Percentiles rank a stretch among this genome's conserved stretches.
Conservation (phyloP, 164 flowering plant genomes). For the Santalum album region DNA sequence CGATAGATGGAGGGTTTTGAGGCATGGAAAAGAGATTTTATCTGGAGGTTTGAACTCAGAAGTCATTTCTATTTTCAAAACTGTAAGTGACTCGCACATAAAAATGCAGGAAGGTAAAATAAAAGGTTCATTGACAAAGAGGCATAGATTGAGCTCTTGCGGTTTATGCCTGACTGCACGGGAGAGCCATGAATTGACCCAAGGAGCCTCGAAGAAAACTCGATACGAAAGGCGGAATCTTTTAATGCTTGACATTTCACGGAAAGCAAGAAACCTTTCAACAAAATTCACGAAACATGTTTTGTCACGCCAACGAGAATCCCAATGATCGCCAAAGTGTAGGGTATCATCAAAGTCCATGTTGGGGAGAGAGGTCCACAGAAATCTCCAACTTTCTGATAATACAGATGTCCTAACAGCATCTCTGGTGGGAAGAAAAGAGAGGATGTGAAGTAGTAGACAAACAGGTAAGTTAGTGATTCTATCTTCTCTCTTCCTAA, state of each 20-base stretch:
- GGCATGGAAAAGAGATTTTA: slow-evolving; percentile 5
- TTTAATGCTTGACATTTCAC: slow-evolving; percentile 9
- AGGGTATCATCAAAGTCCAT: slow-evolving; percentile 22
- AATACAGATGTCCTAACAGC: slow-evolving; percentile 7
- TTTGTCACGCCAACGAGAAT: background rate
- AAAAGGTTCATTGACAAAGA: slow-evolving; percentile 3
- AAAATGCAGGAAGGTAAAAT: slow-evolving; percentile 1
- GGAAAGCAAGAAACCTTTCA: slow-evolving; percentile 11
- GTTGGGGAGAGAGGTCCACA: slow-evolving; percentile 21
- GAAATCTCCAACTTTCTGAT: slow-evolving; percentile 22
- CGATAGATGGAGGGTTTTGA: slow-evolving; percentile 1
- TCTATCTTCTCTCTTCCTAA: background rate
- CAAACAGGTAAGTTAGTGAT: background rate
- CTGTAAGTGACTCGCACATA: slow-evolving; percentile 2
- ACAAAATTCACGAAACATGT: slow-evolving; percentile 16
- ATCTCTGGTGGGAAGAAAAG: background rate
- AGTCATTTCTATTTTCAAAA: slow-evolving; percentile 7
- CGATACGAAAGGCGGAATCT: slow-evolving; percentile 17
- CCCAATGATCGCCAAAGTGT: background rate
- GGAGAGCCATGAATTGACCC: slow-evolving; percentile 15
- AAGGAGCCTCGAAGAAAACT: slow-evolving; percentile 11
- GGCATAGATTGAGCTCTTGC: slow-evolving; percentile 13
- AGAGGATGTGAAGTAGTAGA: background rate
- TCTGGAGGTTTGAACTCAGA: background rate
- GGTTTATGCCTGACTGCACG: slow-evolving; percentile 11